Conservation (phyloP, 495 filamentous ascomycete species). For the Polyplosphaeria fusca region DNA sequence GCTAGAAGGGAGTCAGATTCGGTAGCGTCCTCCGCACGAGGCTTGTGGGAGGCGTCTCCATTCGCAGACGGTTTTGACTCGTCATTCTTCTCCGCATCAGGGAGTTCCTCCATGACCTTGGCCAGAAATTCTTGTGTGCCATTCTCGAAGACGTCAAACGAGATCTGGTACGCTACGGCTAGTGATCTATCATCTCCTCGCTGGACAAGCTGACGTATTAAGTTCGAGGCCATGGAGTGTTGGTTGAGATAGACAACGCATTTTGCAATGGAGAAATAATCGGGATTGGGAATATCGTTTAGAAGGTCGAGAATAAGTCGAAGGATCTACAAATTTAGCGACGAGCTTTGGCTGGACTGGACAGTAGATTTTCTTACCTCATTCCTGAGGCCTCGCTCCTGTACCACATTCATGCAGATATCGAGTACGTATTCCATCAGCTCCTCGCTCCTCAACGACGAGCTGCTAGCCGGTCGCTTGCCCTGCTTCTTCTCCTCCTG, state of each 20-base stretch:
- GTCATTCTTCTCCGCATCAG: slow-evolving; percentile 48
- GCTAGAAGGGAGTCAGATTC: slow-evolving; percentile 39
- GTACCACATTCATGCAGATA: slow-evolving; percentile 96
- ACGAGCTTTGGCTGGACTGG: background rate
- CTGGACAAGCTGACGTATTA: slow-evolving; percentile 76
- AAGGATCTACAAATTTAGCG: slow-evolving; percentile 61
- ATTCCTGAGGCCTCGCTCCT: slow-evolving; percentile 82
- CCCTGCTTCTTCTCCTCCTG: slow-evolving; percentile 73
- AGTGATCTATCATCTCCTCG: slow-evolving; percentile 73
- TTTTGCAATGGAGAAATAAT: slow-evolving; percentile 97
- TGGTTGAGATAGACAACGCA: slow-evolving; percentile 96
- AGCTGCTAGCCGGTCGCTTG: slow-evolving; percentile 39
- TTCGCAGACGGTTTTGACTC: slow-evolving; percentile 45
- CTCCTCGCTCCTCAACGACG: slow-evolving; percentile 63
- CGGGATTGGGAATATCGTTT: slow-evolving; percentile 81
- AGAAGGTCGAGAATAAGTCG: slow-evolving; percentile 83
- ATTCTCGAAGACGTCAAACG: slow-evolving; percentile 97
- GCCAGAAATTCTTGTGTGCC: slow-evolving; percentile 94
- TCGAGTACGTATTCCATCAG: slow-evolving; percentile 94
- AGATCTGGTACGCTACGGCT: slow-evolving; percentile 92
- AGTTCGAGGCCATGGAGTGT: slow-evolving; percentile 83
- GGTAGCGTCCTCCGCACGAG: slow-evolving; percentile 47
- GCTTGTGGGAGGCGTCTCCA: slow-evolving; percentile 34
- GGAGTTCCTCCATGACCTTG: slow-evolving; percentile 80
- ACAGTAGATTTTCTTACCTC: slow-evolving; percentile 50